phyloP scores from a whole-genome alignment of 805 yeast genomes.

The Myxozyma geophila region DNA sequence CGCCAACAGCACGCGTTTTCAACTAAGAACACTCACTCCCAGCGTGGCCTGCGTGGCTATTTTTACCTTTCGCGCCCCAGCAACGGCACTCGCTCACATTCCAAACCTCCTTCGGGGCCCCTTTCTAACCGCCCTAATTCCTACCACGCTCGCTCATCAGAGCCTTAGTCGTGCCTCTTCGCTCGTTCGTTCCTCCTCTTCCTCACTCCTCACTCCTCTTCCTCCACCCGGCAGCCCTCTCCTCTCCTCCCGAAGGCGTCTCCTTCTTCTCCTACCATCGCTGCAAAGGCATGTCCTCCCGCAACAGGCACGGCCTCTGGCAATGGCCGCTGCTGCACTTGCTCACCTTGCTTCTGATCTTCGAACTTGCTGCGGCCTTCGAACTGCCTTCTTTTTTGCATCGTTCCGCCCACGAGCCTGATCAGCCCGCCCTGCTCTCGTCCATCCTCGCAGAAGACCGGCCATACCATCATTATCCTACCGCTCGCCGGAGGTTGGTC shows the following conservation, averaged over 20 bases:
- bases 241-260: conserved; percentile 5
- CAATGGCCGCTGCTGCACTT: conserved; percentile 16
- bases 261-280: conserved; percentile 7
- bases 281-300: conserved; percentile 10
- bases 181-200: neutral
- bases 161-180: neutral
- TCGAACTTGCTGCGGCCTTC: conserved; percentile 5
- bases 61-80: conserved; percentile 9
- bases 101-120: conserved; percentile 12
- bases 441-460: conserved; percentile 13
- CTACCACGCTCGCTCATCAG: conserved; percentile 10
- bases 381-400: conserved; percentile 6
- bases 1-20: neutral
- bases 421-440: conserved; percentile 6
- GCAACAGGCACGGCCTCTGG: conserved; percentile 11
- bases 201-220: conserved; percentile 2
- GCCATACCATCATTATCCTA: conserved; percentile 18
- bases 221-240: conserved; percentile 3
- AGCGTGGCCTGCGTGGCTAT: conserved; percentile 10
- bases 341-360: conserved; percentile 12
- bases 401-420: conserved; percentile 6
- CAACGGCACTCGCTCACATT: conserved; percentile 7
- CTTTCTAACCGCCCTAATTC: neutral
- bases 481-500: conserved; percentile 16
- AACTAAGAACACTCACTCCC: neutral